Percentiles rank a stretch among this genome's conserved stretches.
Conservation (phyloP, 306 rosid species). For the Phaseolus lunatus region DNA sequence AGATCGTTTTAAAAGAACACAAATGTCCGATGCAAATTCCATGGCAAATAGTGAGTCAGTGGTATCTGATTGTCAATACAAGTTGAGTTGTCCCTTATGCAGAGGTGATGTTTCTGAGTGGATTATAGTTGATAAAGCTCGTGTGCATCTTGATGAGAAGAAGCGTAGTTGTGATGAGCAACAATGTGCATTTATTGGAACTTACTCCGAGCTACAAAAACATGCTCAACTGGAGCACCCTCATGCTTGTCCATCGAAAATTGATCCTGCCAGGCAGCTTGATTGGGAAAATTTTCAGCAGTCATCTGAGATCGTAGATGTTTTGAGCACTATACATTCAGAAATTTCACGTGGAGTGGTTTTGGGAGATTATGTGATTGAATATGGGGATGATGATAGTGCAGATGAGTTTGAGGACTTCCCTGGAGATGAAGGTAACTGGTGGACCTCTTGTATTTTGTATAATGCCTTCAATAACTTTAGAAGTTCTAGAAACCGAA, state of each 20-base stretch:
- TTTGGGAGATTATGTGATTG: constrained; percentile 88
- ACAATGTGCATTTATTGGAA: constrained; percentile 68
- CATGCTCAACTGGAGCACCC: constrained; percentile 84
- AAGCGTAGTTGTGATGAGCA: constrained; percentile 78
- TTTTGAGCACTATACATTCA: constrained; percentile 84
- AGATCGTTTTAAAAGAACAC: constrained; percentile 78
- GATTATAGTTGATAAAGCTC: constrained; percentile 70
- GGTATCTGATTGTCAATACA: constrained; percentile 55
- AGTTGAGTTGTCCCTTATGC: constrained; percentile 80
- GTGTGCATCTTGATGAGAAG: constrained; percentile 68
- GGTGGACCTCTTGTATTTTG: constrained; percentile 94
- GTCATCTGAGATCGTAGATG: constrained; percentile 85
- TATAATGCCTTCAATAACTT: constrained; percentile 81
- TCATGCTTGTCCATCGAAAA: constrained; percentile 78
- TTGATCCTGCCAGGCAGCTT: constrained; percentile 84
- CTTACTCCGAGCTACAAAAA: constrained; percentile 67
- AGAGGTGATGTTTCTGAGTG: constrained; percentile 85
- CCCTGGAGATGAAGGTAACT: constrained; percentile 78
- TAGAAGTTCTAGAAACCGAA: constrained; percentile 74
- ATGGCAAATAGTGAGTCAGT: constrained; percentile 45
- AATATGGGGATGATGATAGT: constrained; percentile 80
- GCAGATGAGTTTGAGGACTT: constrained; percentile 84
- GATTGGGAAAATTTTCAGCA: constrained; percentile 95
- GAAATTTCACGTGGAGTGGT: constrained; percentile 82
- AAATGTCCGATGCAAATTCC: constrained; percentile 47